Conservation (phyloP, 2,329 filamentous ascomycete genomes). For the Coniochaeta prunicola region DNA sequence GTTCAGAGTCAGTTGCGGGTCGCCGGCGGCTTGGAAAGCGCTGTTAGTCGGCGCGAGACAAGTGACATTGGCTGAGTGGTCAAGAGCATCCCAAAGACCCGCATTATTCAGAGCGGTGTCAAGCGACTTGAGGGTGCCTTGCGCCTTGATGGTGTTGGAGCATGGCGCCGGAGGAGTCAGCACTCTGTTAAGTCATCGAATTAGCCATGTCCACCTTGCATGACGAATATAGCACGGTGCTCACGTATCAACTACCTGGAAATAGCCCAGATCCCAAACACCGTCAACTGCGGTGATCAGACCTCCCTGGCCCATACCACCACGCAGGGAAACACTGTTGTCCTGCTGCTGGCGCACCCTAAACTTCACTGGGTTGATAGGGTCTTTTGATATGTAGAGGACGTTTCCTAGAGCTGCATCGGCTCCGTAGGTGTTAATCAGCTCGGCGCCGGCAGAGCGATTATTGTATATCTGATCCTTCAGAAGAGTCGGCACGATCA, state of each 20-base stretch:
- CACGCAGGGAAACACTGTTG: conserved; percentile 5
- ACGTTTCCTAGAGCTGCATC: conserved; percentile 12
- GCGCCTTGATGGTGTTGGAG: conserved; percentile 9
- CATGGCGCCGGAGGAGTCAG: conserved; percentile 9
- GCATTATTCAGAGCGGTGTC: conserved; percentile 7
- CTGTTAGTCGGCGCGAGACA: conserved; percentile 14
- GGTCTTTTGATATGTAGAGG: conserved; percentile 8
- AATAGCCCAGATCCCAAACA: conserved; percentile 11
- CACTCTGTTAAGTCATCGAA: conserved; percentile 3
- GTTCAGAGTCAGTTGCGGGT: conserved; percentile 9
- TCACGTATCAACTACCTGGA: conserved; percentile 15
- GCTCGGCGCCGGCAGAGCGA: conserved; percentile 7
- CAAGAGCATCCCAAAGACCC: conserved; percentile 10
- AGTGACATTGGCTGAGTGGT: conserved; percentile 13
- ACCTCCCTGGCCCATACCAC: conserved; percentile 8
- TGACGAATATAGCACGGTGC: not conserved
- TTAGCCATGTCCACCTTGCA: not conserved
- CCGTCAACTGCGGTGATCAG: conserved; percentile 9
- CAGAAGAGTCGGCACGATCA: conserved; percentile 14
- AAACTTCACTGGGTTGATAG: conserved; percentile 6
- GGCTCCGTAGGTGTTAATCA: conserved; percentile 8
- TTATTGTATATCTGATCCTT: conserved; percentile 12
- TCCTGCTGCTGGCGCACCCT: conserved; percentile 7
- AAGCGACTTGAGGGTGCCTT: conserved; percentile 5
- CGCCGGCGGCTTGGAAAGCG: conserved; percentile 12